Conservation (phyloP, 192 early-diverging fungal genomes). For the Martensiomyces pterosporus region DNA sequence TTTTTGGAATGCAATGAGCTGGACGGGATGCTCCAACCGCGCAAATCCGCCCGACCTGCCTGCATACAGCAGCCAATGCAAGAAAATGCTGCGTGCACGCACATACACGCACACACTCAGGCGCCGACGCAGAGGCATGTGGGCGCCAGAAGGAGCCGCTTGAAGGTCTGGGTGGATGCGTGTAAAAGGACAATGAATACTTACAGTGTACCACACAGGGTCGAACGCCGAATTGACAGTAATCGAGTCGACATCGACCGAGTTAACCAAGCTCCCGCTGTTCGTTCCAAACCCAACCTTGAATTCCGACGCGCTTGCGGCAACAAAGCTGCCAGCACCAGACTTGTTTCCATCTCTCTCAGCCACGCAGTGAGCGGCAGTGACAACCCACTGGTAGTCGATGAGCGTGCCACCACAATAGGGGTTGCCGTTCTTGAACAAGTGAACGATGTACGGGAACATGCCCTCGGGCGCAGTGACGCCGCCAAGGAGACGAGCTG, state of each 20-base stretch:
- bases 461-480: slow-evolving; percentile 10
- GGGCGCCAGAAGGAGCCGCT: too few relatives aligned
- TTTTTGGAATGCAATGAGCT: too few relatives aligned
- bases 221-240: slow-evolving; percentile 34
- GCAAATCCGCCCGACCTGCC: too few relatives aligned
- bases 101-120: too few relatives aligned
- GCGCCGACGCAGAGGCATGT: too few relatives aligned
- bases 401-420: slow-evolving; percentile 44
- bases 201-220: slow-evolving; percentile 44
- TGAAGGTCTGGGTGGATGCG: too few relatives aligned
- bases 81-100: too few relatives aligned
- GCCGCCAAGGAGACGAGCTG: slow-evolving; percentile 40
- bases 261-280: slow-evolving; percentile 10
- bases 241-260: slow-evolving; percentile 33
- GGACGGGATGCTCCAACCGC: too few relatives aligned
- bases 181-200: too few relatives aligned
- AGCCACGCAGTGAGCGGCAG: slow-evolving; percentile 50
- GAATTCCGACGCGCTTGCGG: slow-evolving; percentile 6
- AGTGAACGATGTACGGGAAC: slow-evolving; percentile 45
- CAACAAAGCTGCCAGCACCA: slow-evolving; percentile 21
- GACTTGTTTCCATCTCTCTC: neutral
- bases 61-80: too few relatives aligned
- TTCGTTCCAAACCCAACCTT: slow-evolving; percentile 36
- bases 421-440: slow-evolving; percentile 35
- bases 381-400: slow-evolving; percentile 42